These are phyloP conservation scores for Nicotiana obtusifolia DNA, from an alignment of 257 asterid genomes.

Conservation along the genomic window DNA sequence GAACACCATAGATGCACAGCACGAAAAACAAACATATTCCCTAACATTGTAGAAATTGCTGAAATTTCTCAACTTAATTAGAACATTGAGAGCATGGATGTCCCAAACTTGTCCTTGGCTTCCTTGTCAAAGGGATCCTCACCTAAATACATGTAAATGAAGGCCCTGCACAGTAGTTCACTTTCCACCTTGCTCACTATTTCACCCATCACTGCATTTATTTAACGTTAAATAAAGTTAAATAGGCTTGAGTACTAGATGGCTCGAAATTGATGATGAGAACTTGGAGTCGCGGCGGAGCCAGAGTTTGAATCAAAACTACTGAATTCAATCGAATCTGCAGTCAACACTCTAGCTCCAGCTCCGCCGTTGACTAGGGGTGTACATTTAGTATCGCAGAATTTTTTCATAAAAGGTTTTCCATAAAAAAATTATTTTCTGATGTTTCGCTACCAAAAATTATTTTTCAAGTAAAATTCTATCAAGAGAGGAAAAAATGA, in stretches of 20 bases:
- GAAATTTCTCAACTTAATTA: conserved; percentile 14
- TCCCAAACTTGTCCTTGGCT: conserved; percentile 63
- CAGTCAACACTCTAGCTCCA: too few relatives aligned
- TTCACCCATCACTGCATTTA: conserved; percentile 53
- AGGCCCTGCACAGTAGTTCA: conserved; percentile 78
- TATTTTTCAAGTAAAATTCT: too few relatives aligned
- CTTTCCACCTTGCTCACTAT: conserved; percentile 57
- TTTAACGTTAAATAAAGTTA: conserved; percentile 6
- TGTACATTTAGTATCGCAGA: too few relatives aligned
- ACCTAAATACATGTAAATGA: conserved; percentile 52
- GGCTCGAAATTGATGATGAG: background rate
- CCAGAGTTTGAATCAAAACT: too few relatives aligned
- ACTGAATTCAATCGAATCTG: too few relatives aligned
- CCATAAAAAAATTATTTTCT: too few relatives aligned
- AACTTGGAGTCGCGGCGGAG: too few relatives aligned
- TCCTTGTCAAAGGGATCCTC: conserved; percentile 77
- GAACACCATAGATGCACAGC: too few relatives aligned
- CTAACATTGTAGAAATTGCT: conserved; percentile 19
- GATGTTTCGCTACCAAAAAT: too few relatives aligned
- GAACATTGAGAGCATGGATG: conserved; percentile 46
- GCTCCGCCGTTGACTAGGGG: too few relatives aligned
- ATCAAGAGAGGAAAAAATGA: too few relatives aligned
- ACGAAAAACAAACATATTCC: conserved; percentile 19
- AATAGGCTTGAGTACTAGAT: background rate
- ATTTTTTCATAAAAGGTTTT: too few relatives aligned